Conservation (phyloP, 1,284 basidiomycete species). For the Athelia sp. region DNA sequence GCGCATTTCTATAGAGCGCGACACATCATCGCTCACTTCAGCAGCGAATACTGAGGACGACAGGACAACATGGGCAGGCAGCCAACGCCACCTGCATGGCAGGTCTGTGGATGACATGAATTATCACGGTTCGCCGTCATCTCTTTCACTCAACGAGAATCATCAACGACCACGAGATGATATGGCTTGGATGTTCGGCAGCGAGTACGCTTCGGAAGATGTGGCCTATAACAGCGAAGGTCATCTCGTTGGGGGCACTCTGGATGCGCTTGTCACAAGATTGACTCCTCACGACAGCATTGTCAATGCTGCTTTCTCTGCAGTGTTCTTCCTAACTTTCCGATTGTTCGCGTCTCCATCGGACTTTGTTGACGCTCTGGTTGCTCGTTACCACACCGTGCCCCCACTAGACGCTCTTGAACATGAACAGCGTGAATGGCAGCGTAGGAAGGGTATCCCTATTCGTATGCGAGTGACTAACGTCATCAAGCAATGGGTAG, state of each 20-base stretch:
- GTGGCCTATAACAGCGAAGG: conserved; percentile 92
- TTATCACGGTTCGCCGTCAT: conserved; percentile 45
- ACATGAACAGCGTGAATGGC: conserved; percentile 73
- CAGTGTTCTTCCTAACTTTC: conserved; percentile 95
- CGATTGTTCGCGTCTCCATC: conserved; percentile 84
- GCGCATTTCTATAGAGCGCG: conserved; percentile 25
- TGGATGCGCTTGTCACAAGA: conserved; percentile 87
- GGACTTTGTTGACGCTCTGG: conserved; percentile 74
- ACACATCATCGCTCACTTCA: conserved; percentile 45
- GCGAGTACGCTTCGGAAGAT: conserved; percentile 76
- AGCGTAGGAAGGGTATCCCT: conserved; percentile 82
- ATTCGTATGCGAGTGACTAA: conserved; percentile 89
- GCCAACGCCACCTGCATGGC: conserved; percentile 27
- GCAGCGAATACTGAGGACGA: conserved; percentile 47
- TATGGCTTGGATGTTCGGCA: conserved; percentile 53
- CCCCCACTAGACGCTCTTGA: conserved; percentile 54
- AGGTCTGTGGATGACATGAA: conserved; percentile 59
- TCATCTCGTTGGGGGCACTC: conserved; percentile 85
- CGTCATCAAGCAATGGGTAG: conserved; percentile 91
- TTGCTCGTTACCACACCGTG: conserved; percentile 76
- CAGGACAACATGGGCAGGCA: conserved; percentile 53
- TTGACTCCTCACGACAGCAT: conserved; percentile 94
- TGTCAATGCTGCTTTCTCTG: conserved; percentile 80
- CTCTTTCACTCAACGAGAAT: conserved; percentile 22
- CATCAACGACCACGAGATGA: conserved; percentile 36